Evolutionary conservation across 164 flowering plant genomes (phyloP), one percentile per base, ranked within the genome.

Genomic region (Dillenia turbinata): DNA sequence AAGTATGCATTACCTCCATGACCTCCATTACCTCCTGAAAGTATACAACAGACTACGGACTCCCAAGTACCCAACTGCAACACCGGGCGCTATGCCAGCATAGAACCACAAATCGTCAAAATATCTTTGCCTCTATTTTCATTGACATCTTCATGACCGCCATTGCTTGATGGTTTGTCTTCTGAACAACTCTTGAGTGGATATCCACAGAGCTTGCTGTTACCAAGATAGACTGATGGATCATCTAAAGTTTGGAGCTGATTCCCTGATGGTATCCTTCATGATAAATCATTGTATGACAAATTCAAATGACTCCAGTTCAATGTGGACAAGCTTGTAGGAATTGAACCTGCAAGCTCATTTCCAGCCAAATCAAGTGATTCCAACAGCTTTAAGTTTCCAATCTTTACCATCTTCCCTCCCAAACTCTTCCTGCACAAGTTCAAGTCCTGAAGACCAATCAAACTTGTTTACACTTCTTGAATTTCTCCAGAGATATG

Each of bases 61-160:
- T 55, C 62, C 71, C 68, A 56, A 67, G 44, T 63, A 72, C 5
- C 71, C 68, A 9, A 15, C 48, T 1, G 16, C 50, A 54, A 67
- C 63, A 33, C 75, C 75, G 5, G 43, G 10, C 7, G 22, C 49
- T 24, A 57, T 9, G 5, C 7, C 16, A 19, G 43, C 11, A 43
- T 46, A 57, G 49, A 66, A 55, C 44, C 47, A 52, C 40, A 40
- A 0, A 47, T 24, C 43, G 8, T 45, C 61, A 43, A 8, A 12
- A 17, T 19, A 44, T 63, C 58, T 8, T 52, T 17, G 3, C 15
- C 64, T 9, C 44, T 11, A 15, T 59, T 52, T n/a, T 49, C 64
- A 9, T 59, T 45, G 1, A 44, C 51, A 44, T 54, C 59, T 11
- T 58, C 63, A 1, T 57, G 49, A 48, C 47, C 47, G 45, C 1